phyloP scores from a whole-genome alignment of 306 rosid species.

The Corylus heterophylla region DNA sequence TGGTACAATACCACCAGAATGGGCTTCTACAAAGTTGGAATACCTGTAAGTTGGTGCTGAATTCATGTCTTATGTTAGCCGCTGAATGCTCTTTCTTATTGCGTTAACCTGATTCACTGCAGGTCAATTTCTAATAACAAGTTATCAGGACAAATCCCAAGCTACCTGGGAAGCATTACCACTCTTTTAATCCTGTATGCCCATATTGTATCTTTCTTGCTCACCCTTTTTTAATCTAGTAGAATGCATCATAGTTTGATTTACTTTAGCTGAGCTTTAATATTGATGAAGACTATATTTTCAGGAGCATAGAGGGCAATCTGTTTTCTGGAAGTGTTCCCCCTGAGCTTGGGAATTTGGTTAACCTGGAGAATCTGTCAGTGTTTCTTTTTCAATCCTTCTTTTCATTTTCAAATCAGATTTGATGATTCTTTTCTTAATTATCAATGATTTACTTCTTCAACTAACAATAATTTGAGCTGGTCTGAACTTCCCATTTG shows the following conservation, averaged over 20 bases:
- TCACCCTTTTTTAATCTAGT: background rate
- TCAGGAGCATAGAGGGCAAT: conserved; percentile 33
- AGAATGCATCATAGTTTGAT: background rate
- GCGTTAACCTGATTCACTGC: background rate
- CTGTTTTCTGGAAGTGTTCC: conserved; percentile 33
- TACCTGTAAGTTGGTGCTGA: conserved; percentile 11
- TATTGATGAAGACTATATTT: background rate
- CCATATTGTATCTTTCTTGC: background rate
- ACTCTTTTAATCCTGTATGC: conserved; percentile 31
- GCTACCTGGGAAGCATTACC: conserved; percentile 31
- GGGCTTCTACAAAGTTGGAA: conserved; percentile 27
- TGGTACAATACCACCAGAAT: conserved; percentile 26
- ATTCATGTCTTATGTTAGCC: too few relatives aligned
- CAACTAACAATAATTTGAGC: background rate
- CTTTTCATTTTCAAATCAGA: background rate
- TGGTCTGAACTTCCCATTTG: background rate
- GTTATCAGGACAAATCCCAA: conserved; percentile 33
- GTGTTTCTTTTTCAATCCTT: background rate
- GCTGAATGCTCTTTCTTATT: background rate
- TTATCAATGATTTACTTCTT: background rate
- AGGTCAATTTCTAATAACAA: conserved; percentile 32
- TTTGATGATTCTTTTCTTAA: background rate
- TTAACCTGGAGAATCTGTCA: conserved; percentile 27
- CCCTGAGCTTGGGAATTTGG: conserved; percentile 28
- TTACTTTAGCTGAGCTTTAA: background rate